phyloP scores from a whole-genome alignment of 169 alveolate species.

The Plasmodium cynomolgi region DNA sequence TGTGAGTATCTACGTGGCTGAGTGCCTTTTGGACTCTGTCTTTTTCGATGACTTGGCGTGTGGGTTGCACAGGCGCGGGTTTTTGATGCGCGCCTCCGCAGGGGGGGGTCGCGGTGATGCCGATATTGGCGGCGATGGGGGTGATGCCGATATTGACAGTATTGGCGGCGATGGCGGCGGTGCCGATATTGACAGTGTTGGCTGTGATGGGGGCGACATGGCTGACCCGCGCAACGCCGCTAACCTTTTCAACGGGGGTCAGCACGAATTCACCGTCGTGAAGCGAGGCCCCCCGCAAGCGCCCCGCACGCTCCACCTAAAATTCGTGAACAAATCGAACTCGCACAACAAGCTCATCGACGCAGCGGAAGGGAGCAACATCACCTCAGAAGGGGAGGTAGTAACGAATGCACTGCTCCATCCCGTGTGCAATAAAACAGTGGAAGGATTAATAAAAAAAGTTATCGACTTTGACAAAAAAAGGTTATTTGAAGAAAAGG shows the following conservation, averaged over 20 bases:
- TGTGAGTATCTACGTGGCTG: constrained; percentile 33
- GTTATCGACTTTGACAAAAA: constrained; percentile 7
- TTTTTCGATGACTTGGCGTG: constrained; percentile 7
- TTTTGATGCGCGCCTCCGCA: background rate
- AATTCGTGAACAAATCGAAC: constrained; percentile 10
- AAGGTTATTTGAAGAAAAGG: background rate
- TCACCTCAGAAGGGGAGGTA: constrained; percentile 21
- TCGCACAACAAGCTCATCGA: constrained; percentile 25
- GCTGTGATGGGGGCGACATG: background rate
- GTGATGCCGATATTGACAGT: too few species aligned
- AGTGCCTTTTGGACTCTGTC: constrained; percentile 1
- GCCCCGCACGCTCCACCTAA: constrained; percentile 2
- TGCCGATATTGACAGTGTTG: background rate
- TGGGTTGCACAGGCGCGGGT: background rate
- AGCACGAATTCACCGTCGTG: background rate
- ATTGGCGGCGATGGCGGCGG: background rate
- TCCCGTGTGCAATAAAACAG: constrained; percentile 10
- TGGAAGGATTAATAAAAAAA: constrained; percentile 13
- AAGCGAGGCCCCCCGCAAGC: background rate
- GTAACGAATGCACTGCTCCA: background rate
- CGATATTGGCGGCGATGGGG: background rate
- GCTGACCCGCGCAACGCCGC: background rate
- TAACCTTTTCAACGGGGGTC: background rate
- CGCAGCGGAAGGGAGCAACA: background rate
- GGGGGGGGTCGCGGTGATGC: background rate